Evolutionary conservation across 257 asterid species (phyloP).

Genomic region (Nicotiana otophora): DNA sequence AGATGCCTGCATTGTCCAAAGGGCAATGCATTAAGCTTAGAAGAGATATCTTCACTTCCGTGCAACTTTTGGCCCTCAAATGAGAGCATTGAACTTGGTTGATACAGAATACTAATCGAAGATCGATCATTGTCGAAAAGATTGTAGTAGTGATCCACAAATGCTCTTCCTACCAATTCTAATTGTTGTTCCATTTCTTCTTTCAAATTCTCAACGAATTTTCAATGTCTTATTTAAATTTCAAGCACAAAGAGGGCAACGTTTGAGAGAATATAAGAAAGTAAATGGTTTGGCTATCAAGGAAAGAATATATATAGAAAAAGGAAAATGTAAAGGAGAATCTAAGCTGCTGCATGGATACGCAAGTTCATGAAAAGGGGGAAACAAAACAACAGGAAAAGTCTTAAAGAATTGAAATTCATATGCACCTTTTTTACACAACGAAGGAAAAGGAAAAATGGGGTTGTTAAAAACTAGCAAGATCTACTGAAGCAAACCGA

Average conservation of each 20-base stretch:
- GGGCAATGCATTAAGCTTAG: slow-evolving; percentile 44
- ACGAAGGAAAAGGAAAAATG: background rate
- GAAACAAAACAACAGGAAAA: background rate
- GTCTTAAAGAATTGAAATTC: background rate
- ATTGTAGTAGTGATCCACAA: slow-evolving; percentile 45
- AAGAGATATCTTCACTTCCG: slow-evolving; percentile 32
- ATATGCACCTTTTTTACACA: background rate
- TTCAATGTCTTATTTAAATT: background rate
- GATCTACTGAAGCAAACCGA: slow-evolving; percentile 16
- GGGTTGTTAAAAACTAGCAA: background rate
- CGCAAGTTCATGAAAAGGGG: slow-evolving; percentile 21
- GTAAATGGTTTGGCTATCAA: background rate
- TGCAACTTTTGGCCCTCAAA: slow-evolving; percentile 47
- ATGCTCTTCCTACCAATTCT: slow-evolving; percentile 43
- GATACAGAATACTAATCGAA: slow-evolving; percentile 34
- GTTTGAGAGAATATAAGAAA: background rate
- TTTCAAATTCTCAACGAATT: slow-evolving; percentile 1
- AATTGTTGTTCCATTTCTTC: slow-evolving; percentile 37
- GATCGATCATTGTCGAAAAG: slow-evolving; percentile 38
- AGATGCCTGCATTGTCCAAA: slow-evolving; percentile 45
- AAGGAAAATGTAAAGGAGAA: slow-evolving; percentile 19
- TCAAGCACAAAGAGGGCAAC: background rate
- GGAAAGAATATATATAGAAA: background rate
- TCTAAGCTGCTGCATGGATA: slow-evolving; percentile 40
- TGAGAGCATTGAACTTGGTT: slow-evolving; percentile 44